Conservation (phyloP, 306 rosid genomes). For the Begonia fuchsioides region DNA sequence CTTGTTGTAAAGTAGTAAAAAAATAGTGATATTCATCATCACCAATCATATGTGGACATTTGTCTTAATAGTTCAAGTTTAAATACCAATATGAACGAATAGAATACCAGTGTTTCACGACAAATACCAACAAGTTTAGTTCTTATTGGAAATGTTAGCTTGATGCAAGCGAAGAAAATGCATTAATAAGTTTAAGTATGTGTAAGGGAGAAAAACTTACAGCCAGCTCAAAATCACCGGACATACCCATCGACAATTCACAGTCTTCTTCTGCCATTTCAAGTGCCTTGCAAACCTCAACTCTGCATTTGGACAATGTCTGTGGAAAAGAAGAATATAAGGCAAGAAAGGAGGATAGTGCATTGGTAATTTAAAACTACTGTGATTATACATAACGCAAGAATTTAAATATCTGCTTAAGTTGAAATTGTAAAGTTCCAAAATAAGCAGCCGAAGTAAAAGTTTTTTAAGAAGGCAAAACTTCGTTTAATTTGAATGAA, state of each 20-base stretch:
- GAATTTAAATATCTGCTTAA: no score
- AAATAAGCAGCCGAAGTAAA: no score
- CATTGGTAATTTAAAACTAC: background rate
- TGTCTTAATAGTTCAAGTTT: no score
- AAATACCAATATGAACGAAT: no score
- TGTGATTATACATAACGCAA: background rate
- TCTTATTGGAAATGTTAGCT: background rate
- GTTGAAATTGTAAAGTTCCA: no score
- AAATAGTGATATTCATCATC: no score
- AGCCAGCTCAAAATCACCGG: constrained; percentile 40
- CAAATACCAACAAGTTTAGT: no score
- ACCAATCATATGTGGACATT: no score
- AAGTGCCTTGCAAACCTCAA: constrained; percentile 30
- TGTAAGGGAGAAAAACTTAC: constrained; percentile 5
- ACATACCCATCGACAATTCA: constrained; percentile 47
- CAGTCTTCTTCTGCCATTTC: constrained; percentile 25
- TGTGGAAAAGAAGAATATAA: constrained; percentile 7
- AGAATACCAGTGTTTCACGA: no score
- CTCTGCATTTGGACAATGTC: constrained; percentile 25
- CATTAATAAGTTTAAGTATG: background rate
- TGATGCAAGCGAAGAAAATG: background rate
- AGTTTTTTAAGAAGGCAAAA: no score
- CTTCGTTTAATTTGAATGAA: no score
- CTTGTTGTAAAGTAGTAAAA: no score
- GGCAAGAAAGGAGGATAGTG: constrained; percentile 1